Base-by-base conservation (phyloP, 2,329 filamentous ascomycete genomes). In the Nemania sp. region DNA sequence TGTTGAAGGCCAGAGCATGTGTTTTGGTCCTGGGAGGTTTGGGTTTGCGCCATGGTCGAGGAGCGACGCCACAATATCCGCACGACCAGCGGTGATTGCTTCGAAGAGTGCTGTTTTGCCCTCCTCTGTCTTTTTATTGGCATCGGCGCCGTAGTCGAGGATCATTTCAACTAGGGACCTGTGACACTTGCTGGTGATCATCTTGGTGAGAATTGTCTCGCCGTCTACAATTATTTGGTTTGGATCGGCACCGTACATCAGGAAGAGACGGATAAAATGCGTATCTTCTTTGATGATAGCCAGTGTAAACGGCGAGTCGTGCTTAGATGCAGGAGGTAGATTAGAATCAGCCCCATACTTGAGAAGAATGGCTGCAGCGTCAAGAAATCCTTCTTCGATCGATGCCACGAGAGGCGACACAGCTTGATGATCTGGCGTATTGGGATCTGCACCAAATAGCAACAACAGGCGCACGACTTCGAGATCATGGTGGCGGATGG, bases 1-100 rank as follows among this genome's bases (percentile, higher is more conserved):
- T 0, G 82, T 83, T 0, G 87, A 80, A 1, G 86, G 85, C 87
- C 87, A 88, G 21, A 90, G 79, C 74, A 87, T 83, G 75, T 90
- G 85, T 72, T 89, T 88, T 11, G 87, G 87, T 1, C 85, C 87
- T 1, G 88, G 88, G 5, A 90, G 76, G 70, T 91, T 90, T 9
- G 87, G 82, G 67, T 90, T 83, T 1, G 88, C 88, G 2, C 83
- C 81, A 56, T 87, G 80, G 53, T 89, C 79, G 2, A 87, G 64
- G n/a, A 66, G 62, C 11, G 57, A 15, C 2, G 74, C 78, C 60
- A 88, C 81, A 1, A 88, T 77, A 59, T 89, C 86, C 50, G 81
- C 74, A 5, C 87, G 80, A 11, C 80, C 80, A 17, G 77, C 76
- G 50, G 80, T 78, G 54, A 90, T 86, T 4, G 87, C 85, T 64